Conservation (phyloP, 2,329 filamentous ascomycete species). For the Diaporthe sp. region DNA sequence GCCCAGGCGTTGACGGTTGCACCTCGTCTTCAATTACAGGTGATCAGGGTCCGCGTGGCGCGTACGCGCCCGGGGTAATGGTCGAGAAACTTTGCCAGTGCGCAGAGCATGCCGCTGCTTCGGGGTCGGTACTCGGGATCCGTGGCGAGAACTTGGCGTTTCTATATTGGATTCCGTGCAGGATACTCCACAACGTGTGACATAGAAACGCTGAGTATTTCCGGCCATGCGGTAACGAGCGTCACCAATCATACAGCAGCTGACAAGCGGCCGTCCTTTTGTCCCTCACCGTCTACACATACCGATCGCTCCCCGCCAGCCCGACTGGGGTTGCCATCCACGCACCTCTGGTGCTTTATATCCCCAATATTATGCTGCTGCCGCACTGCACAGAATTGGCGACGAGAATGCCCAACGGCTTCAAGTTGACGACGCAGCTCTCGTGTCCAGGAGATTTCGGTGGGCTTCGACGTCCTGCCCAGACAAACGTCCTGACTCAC, state of each 20-base stretch:
- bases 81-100: background rate
- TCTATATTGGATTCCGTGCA: constrained; percentile 30
- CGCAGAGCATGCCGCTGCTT: background rate
- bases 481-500: constrained; percentile 26
- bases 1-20: background rate
- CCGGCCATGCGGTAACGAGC: constrained; percentile 25
- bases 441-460: background rate
- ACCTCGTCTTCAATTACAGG: background rate
- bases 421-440: background rate
- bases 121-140: constrained; percentile 24
- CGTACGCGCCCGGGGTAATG: background rate
- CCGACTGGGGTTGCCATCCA: background rate
- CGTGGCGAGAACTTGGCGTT: constrained; percentile 27
- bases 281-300: constrained; percentile 17
- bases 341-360: background rate
- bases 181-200: constrained; percentile 14
- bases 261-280: background rate
- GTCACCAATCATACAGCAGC: constrained; percentile 15
- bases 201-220: constrained; percentile 3
- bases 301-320: background rate
- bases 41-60: background rate
- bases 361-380: background rate
- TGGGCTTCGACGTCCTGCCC: background rate
- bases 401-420: background rate
- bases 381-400: background rate